A percentile compares a stretch with the other conserved stretches of the same genome.
phyloP scores from a whole-genome alignment of 306 rosid genomes.

The Sechiopsis laciniata region DNA sequence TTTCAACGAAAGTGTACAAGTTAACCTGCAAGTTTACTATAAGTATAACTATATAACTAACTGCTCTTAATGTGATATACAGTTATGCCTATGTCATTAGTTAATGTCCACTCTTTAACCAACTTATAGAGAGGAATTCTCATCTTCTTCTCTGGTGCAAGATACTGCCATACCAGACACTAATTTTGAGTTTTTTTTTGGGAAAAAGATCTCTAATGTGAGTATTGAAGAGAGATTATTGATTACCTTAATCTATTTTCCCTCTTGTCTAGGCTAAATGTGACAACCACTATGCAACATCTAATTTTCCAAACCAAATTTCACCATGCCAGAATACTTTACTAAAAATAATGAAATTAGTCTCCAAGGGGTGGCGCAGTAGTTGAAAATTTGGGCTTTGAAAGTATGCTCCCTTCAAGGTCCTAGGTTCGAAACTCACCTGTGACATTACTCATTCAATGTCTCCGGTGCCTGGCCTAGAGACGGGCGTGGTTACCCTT shows the following conservation, averaged over 20 bases:
- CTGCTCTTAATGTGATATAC: background rate
- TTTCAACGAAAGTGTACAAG: background rate
- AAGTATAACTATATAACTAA: background rate
- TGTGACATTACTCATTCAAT: too few species aligned
- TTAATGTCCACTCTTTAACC: background rate
- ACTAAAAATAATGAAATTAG: background rate
- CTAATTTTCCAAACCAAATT: constrained; percentile 6
- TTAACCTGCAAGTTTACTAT: background rate
- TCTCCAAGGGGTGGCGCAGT: too few species aligned
- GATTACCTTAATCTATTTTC: background rate
- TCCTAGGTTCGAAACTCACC: too few species aligned
- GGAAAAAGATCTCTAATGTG: too few species aligned
- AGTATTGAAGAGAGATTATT: background rate
- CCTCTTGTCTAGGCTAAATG: background rate
- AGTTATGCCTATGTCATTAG: background rate
- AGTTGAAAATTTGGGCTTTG: too few species aligned
- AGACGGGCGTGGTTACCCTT: too few species aligned
- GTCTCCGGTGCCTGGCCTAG: too few species aligned
- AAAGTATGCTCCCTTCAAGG: too few species aligned
- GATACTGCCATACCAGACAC: background rate
- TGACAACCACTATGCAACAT: background rate
- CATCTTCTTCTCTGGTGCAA: constrained; percentile 11
- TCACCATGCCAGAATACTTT: background rate
- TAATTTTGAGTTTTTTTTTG: background rate
- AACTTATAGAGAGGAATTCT: background rate